phyloP scores from a whole-genome alignment of 2,329 filamentous ascomycete genomes.

The Byssothecium circinans region DNA sequence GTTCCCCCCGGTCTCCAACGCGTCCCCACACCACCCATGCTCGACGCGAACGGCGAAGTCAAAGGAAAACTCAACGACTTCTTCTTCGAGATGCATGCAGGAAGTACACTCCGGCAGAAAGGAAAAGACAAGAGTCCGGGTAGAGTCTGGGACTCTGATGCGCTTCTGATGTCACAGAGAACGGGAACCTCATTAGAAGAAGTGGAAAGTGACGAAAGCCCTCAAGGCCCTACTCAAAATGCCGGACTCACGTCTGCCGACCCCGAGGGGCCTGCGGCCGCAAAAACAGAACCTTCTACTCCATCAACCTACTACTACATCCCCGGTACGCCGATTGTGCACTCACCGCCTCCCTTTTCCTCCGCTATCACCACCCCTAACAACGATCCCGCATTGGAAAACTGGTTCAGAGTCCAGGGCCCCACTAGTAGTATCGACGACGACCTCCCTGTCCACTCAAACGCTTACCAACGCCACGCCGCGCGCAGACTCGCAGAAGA shows the following conservation, averaged over 20 bases:
- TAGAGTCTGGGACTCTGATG: conserved; percentile 41
- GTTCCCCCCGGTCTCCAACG: conserved; percentile 29
- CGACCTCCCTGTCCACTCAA: conserved; percentile 16
- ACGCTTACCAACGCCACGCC: conserved; percentile 8
- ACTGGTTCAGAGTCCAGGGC: background rate
- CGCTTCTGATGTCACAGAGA: conserved; percentile 38
- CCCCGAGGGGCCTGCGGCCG: no score
- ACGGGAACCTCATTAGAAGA: conserved; percentile 16
- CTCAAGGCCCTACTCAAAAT: conserved; percentile 16
- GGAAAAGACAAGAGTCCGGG: conserved; percentile 13
- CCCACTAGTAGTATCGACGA: background rate
- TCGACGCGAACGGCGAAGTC: conserved; percentile 26
- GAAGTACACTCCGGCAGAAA: conserved; percentile 2
- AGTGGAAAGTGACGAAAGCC: conserved; percentile 25
- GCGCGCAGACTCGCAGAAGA: conserved; percentile 24
- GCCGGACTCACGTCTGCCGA: no score
- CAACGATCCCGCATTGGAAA: background rate
- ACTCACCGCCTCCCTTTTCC: no score
- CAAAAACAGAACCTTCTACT: background rate
- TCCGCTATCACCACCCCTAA: background rate
- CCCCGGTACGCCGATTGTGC: background rate
- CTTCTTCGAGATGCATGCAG: conserved; percentile 31
- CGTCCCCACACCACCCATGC: conserved; percentile 30
- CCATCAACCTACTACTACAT: background rate
- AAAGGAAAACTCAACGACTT: conserved; percentile 37